phyloP scores from a whole-genome alignment of 768 basidiomycete genomes.

The Porphyrellus cyaneotinctus region DNA sequence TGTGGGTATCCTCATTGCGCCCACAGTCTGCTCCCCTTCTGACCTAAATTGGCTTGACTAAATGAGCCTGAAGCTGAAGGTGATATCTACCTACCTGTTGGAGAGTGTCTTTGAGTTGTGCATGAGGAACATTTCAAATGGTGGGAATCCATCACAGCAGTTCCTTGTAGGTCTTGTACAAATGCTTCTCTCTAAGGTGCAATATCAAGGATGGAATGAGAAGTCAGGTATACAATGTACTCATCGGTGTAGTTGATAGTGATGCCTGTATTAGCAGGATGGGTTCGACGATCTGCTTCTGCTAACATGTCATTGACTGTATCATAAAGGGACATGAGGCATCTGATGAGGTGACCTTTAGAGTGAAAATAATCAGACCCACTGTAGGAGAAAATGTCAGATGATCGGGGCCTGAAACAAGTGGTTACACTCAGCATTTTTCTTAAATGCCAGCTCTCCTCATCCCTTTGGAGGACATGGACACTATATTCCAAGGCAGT shows the following conservation, averaged over 20 bases:
- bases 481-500: not conserved
- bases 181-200: not conserved
- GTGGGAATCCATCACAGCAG: not conserved
- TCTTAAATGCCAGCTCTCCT: not conserved
- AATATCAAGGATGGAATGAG: not conserved
- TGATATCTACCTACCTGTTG: not conserved
- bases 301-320: not conserved
- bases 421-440: not conserved
- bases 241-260: not conserved
- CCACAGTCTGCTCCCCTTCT: not conserved
- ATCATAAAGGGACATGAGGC: not conserved
- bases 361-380: not conserved
- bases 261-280: not conserved
- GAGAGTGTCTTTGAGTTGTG: not conserved
- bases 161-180: not conserved
- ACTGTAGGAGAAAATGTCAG: not conserved
- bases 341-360: not conserved
- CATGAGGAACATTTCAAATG: not conserved
- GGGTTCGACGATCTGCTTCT: not conserved
- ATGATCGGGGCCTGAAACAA: too few relatives aligned
- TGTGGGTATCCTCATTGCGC: not conserved
- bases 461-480: not conserved
- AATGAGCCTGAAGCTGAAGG: not conserved
- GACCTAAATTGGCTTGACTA: not conserved
- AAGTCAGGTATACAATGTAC: not conserved